These are phyloP conservation scores for Fusarium sp. DNA, from an alignment of 2,329 filamentous ascomycete species.

Conservation along the genomic window DNA sequence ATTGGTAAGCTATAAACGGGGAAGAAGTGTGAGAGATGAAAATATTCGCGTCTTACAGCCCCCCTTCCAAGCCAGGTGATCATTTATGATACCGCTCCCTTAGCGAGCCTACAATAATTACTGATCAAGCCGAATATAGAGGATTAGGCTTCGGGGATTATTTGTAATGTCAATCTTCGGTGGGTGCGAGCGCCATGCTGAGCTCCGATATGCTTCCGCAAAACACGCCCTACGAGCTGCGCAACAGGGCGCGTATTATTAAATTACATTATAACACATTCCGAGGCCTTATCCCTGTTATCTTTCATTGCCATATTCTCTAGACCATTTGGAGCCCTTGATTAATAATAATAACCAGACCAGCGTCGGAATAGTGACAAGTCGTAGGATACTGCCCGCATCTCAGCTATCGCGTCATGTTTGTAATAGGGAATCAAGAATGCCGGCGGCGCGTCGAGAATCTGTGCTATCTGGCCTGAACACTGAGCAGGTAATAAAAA, in stretches of 20 bases:
- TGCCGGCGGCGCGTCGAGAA: neutral
- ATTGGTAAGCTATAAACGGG: neutral
- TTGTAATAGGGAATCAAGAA: neutral
- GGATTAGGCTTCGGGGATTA: neutral
- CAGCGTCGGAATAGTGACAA: neutral
- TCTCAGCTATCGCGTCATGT: neutral
- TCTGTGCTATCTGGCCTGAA: neutral
- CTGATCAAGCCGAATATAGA: neutral
- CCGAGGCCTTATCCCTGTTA: neutral
- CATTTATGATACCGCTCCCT: neutral
- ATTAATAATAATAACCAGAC: neutral
- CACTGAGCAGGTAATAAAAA: neutral
- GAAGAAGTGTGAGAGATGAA: neutral
- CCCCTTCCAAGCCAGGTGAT: neutral
- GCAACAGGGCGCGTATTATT: neutral
- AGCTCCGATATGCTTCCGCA: neutral
- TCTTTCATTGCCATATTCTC: no score
- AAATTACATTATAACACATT: neutral
- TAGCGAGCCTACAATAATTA: neutral
- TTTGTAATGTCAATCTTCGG: neutral
- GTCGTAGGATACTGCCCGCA: neutral
- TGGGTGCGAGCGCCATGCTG: neutral
- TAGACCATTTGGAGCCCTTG: neutral
- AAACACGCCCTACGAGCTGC: neutral
- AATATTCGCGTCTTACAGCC: neutral